A percentile compares a stretch with the other conserved stretches of the same genome.
Conservation (phyloP, 2,329 filamentous ascomycete species). For the Cladosporium austrohemisphaericum region DNA sequence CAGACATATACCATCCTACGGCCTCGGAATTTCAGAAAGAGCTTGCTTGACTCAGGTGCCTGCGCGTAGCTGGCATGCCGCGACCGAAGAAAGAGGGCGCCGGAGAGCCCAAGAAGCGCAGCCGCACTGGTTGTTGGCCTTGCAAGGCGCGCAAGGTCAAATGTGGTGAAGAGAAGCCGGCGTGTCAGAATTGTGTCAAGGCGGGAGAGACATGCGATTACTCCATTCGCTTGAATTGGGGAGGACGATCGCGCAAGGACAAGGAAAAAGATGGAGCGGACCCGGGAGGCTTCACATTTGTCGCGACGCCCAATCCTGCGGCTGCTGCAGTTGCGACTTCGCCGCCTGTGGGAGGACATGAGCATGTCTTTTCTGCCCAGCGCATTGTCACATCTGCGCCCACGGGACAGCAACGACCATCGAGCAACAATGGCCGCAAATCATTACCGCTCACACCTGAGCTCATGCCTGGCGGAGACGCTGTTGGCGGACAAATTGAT, state of each 20-base stretch:
- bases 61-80: conserved; percentile 49
- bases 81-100: conserved; percentile 59
- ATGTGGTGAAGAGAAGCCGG: conserved; percentile 74
- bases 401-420: conserved; percentile 18
- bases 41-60: not conserved
- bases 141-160: conserved; percentile 78
- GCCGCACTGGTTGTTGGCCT: conserved; percentile 68
- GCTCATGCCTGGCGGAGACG: conserved; percentile 18
- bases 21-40: not conserved
- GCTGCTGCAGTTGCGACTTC: conserved; percentile 10
- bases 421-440: conserved; percentile 19
- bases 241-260: conserved; percentile 61
- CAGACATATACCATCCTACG: too few relatives aligned
- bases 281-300: conserved; percentile 29
- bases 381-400: conserved; percentile 24
- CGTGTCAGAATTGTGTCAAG: conserved; percentile 68
- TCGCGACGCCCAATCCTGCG: conserved; percentile 20
- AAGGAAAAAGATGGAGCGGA: conserved; percentile 30
- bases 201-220: conserved; percentile 71
- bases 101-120: conserved; percentile 60
- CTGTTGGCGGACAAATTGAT: conserved; percentile 16
- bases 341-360: conserved; percentile 18
- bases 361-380: conserved; percentile 34
- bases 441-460: conserved; percentile 20
- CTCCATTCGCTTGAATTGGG: conserved; percentile 77